Percentiles rank a stretch among this genome's conserved stretches.
phyloP scores from a whole-genome alignment of 352 stramenopile species.

The Salisapilia sapeloensis region DNA sequence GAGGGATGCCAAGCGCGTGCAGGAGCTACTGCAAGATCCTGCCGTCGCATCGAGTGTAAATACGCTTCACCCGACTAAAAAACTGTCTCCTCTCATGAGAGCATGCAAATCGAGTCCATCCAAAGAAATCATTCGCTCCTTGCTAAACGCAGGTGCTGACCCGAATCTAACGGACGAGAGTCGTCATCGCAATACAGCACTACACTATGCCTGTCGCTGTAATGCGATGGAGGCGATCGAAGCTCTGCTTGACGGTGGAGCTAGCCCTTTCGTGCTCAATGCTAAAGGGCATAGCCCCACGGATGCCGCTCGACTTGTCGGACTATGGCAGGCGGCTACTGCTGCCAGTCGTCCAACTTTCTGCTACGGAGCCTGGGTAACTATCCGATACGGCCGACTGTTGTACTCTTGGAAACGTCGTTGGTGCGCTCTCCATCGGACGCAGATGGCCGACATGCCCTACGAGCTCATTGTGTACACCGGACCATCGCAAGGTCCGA shows the following conservation, averaged over 20 bases:
- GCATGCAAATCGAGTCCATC: slow-evolving; percentile 11
- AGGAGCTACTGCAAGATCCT: no score
- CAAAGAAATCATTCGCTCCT: slow-evolving; percentile 18
- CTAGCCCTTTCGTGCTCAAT: slow-evolving; percentile 28
- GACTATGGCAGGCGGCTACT: slow-evolving; percentile 18
- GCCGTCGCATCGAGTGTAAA: no score
- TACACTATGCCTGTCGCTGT: slow-evolving; percentile 44
- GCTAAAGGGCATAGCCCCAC: slow-evolving; percentile 29
- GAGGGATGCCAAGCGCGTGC: no score
- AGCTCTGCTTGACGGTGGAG: slow-evolving; percentile 27
- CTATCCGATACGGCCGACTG: no score
- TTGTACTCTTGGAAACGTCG: slow-evolving; percentile 38
- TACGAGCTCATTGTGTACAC: no score
- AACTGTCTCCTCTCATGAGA: slow-evolving; percentile 60
- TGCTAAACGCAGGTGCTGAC: slow-evolving; percentile 43
- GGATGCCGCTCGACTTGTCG: slow-evolving; percentile 33
- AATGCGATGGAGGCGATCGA: slow-evolving; percentile 33
- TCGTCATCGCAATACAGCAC: slow-evolving; percentile 29
- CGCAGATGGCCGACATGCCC: no score
- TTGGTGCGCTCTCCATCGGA: no score
- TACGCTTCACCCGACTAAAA: slow-evolving; percentile 19
- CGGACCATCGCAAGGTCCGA: no score
- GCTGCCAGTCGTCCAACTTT: no score
- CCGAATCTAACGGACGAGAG: slow-evolving; percentile 13
- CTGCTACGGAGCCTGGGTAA: no score